Conservation (phyloP, 2,329 filamentous ascomycete genomes). For the Aspergillus fumigatus region DNA sequence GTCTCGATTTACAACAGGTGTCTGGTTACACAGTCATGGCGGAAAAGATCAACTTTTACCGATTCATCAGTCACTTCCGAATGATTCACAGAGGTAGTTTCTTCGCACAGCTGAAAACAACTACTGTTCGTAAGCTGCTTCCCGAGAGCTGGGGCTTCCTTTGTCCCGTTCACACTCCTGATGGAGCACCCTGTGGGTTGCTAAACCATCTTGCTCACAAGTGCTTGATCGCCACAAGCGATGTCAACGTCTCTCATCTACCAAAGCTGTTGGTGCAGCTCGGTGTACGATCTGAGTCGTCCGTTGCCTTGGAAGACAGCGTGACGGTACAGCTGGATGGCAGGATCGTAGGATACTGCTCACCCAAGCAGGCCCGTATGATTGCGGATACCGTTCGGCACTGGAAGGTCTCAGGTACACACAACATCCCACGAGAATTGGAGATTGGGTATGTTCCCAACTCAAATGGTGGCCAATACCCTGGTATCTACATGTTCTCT, state of each 20-base stretch:
- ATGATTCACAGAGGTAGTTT: conserved; percentile 99
- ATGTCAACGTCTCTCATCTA: conserved; percentile 69
- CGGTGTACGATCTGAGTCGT: conserved; percentile 70
- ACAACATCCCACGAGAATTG: conserved; percentile 74
- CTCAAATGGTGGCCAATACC: conserved; percentile 89
- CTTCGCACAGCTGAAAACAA: conserved; percentile 96
- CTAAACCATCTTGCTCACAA: conserved; percentile 95
- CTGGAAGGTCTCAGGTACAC: conserved; percentile 89
- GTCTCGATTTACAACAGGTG: conserved; percentile 88
- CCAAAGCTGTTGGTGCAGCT: conserved; percentile 71
- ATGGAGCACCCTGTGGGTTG: conserved; percentile 90
- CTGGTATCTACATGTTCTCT: conserved; percentile 90
- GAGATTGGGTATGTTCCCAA: conserved; percentile 90
- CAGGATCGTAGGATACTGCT: conserved; percentile 83
- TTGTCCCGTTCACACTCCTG: conserved; percentile 94
- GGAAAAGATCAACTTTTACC: conserved; percentile 97
- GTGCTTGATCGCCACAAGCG: conserved; percentile 77
- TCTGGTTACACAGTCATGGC: conserved; percentile 95
- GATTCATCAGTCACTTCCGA: conserved; percentile 97
- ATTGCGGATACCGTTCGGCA: conserved; percentile 84
- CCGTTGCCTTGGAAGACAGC: conserved; percentile 74
- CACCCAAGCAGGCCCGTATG: conserved; percentile 72
- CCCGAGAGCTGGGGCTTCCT: conserved; percentile 98
- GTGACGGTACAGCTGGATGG: conserved; percentile 90
- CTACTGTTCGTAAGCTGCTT: conserved; percentile 88